Evolutionary conservation across 371 early-diverging fungal genomes (phyloP).

Genomic region (Mucor lusitanicus): DNA sequence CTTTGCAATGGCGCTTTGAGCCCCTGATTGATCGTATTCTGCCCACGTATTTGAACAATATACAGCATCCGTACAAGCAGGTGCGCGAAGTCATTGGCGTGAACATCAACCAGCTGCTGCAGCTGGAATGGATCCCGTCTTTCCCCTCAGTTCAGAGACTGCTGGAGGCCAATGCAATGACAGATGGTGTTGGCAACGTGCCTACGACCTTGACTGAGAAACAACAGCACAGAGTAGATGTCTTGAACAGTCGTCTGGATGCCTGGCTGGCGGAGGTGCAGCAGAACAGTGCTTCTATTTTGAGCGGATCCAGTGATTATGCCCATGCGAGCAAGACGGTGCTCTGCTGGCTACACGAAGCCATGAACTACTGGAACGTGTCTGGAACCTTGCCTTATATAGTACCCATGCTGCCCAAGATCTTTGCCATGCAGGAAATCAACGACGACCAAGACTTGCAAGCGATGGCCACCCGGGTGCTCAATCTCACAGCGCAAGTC

Average conservation of each 20-base stretch:
- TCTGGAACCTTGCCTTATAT: slow-evolving; percentile 59
- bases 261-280: slow-evolving; percentile 42
- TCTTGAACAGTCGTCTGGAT: slow-evolving; percentile 33
- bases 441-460: slow-evolving; percentile 80
- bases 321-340: slow-evolving; percentile 78
- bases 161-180: slow-evolving; percentile 30
- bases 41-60: slow-evolving; percentile 53
- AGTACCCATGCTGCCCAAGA: slow-evolving; percentile 53
- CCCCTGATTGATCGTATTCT: slow-evolving; percentile 50
- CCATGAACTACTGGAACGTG: slow-evolving; percentile 53
- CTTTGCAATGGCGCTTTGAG: slow-evolving; percentile 70
- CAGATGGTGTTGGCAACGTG: slow-evolving; percentile 44
- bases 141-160: slow-evolving; percentile 46
- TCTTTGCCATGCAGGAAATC: slow-evolving; percentile 75
- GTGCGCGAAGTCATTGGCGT: slow-evolving; percentile 81
- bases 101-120: slow-evolving; percentile 67
- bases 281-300: slow-evolving; percentile 19
- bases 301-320: slow-evolving; percentile 55
- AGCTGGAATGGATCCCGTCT: slow-evolving; percentile 69
- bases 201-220: slow-evolving; percentile 32
- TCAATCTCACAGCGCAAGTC: slow-evolving; percentile 55
- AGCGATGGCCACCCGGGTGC: slow-evolving; percentile 53
- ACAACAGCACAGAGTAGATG: slow-evolving; percentile 27
- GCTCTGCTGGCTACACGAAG: slow-evolving; percentile 66
- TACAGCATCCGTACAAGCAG: slow-evolving; percentile 87